Percentiles rank a stretch among this genome's conserved stretches.
Conservation (phyloP, 2,329 filamentous ascomycete species). For the Orbilia blumenaviensis region DNA sequence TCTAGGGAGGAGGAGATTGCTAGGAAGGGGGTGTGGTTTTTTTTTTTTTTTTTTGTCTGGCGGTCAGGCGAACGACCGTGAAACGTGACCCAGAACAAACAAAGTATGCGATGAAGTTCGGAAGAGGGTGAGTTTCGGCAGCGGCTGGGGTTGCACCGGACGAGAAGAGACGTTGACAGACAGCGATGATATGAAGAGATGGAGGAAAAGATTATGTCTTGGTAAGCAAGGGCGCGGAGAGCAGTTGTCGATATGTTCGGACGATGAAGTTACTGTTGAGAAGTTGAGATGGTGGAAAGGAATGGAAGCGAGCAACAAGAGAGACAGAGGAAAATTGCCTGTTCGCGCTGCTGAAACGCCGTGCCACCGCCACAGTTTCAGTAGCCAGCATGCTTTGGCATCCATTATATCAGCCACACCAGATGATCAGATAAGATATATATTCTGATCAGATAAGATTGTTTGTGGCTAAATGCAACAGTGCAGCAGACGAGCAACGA, state of each 20-base stretch:
- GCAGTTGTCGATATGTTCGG: background rate
- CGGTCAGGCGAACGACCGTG: constrained; percentile 39
- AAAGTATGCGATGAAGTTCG: constrained; percentile 44
- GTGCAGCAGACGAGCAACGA: no score
- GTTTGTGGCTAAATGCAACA: background rate
- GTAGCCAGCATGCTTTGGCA: no score
- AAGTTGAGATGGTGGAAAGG: constrained; percentile 27
- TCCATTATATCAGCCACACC: background rate
- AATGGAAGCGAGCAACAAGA: constrained; percentile 9
- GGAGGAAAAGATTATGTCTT: no score
- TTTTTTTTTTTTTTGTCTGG: background rate
- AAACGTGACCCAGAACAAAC: constrained; percentile 48
- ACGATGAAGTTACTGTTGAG: background rate
- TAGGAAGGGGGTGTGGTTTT: background rate
- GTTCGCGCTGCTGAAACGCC: constrained; percentile 38
- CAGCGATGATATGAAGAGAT: background rate
- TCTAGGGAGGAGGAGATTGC: background rate
- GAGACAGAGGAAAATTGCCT: constrained; percentile 29
- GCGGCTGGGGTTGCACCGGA: background rate
- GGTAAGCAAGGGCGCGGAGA: constrained; percentile 1
- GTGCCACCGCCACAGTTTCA: constrained; percentile 14
- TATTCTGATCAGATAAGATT: background rate
- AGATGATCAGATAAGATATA: background rate
- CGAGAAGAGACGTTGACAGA: background rate
- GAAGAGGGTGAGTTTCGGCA: constrained; percentile 12